phyloP scores from a whole-genome alignment of 768 basidiomycete genomes.

The Pholiota microspora region DNA sequence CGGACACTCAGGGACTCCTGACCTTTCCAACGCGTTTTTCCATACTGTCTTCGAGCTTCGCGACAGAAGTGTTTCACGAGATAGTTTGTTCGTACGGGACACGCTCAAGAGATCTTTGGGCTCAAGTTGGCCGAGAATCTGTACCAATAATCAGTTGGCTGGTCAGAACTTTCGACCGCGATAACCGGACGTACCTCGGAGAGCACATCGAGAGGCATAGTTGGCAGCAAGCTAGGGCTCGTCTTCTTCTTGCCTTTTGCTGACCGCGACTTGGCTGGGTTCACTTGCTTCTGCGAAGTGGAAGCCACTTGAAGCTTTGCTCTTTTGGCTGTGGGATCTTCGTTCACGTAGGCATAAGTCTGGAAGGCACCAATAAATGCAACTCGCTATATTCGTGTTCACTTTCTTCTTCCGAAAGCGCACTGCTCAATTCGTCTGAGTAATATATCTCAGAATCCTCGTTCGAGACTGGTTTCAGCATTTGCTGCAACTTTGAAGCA shows the following conservation, averaged over 20 bases:
- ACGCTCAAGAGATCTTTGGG: constrained; percentile 25
- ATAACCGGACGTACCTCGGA: constrained; percentile 23
- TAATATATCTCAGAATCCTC: not conserved
- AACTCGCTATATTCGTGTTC: not conserved
- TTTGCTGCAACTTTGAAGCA: not conserved
- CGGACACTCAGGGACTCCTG: constrained; percentile 20
- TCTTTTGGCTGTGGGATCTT: not conserved
- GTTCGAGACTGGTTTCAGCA: not conserved
- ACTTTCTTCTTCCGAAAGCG: not conserved
- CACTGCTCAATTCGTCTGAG: not conserved
- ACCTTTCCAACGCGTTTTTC: constrained; percentile 18
- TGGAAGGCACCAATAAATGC: not conserved
- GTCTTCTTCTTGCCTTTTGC: not conserved
- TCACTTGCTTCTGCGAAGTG: not conserved
- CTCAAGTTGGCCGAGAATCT: constrained; percentile 23
- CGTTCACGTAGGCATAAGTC: too few species aligned
- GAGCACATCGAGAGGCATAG: constrained; percentile 26
- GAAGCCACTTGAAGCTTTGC: not conserved
- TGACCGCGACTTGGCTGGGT: not conserved
- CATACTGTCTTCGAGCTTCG: constrained; percentile 20
- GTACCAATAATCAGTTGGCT: not conserved
- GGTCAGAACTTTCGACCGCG: too few species aligned
- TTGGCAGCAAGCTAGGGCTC: constrained; percentile 15
- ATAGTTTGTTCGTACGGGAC: constrained; percentile 20
- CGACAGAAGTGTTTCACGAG: constrained; percentile 19